These are phyloP conservation scores for Casuarina cunninghamiana DNA, from an alignment of 306 rosid genomes.

Conservation along the genomic window DNA sequence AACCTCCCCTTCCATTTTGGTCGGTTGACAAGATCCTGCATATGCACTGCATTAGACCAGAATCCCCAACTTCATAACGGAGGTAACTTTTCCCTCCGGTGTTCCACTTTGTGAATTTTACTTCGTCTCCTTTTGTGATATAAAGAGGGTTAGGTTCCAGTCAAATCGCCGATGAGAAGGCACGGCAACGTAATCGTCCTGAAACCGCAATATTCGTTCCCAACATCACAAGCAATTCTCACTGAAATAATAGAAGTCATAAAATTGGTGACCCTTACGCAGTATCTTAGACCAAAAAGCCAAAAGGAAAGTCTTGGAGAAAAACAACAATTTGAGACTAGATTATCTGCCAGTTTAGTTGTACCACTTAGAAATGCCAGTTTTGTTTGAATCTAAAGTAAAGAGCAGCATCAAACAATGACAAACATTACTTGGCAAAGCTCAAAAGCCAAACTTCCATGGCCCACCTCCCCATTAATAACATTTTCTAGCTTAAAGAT, in stretches of 20 bases:
- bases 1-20: neutral
- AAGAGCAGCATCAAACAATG: neutral
- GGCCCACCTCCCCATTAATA: neutral
- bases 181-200: conserved; percentile 7
- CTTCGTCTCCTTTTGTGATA: neutral
- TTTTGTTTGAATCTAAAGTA: neutral
- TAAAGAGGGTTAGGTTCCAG: conserved; percentile 2
- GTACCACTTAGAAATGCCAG: neutral
- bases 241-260: neutral
- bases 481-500: neutral
- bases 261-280: neutral
- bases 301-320: too few relatives aligned
- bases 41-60: neutral
- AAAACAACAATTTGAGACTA: too few relatives aligned
- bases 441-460: neutral
- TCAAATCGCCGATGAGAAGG: conserved; percentile 11
- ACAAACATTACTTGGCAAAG: neutral
- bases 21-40: neutral
- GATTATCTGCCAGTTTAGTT: neutral
- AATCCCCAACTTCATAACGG: neutral
- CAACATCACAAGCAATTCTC: conserved; percentile 6
- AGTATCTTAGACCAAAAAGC: too few relatives aligned
- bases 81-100: neutral
- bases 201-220: conserved; percentile 9
- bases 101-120: neutral